Evolutionary conservation across 148 eudicot genomes (phyloP).

Genomic region (Hydrangea macrophylla): DNA sequence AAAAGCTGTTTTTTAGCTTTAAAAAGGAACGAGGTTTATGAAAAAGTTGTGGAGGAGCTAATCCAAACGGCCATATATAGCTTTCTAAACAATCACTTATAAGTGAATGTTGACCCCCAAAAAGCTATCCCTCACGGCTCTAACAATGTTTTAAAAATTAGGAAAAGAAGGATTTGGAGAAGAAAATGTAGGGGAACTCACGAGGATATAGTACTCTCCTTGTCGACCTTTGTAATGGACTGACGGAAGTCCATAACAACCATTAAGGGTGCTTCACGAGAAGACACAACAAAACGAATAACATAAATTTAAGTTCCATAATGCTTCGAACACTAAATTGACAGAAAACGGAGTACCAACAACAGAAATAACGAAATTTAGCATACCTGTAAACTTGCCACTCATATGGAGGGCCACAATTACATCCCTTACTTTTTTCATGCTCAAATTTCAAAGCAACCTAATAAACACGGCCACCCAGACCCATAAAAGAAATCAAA

Average conservation of each 20-base stretch:
- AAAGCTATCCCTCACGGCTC: too few species aligned
- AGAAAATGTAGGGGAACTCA: constrained; percentile 9
- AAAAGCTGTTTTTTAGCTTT: too few species aligned
- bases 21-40: too few species aligned
- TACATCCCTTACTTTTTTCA: constrained; percentile 45
- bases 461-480: constrained; percentile 11
- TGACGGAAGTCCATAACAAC: constrained; percentile 77
- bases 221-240: constrained; percentile 78
- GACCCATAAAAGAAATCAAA: neutral
- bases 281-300: constrained; percentile 2
- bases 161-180: neutral
- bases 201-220: constrained; percentile 69
- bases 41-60: too few species aligned
- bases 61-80: too few species aligned
- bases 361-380: neutral
- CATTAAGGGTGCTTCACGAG: constrained; percentile 62
- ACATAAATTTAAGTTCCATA: too few species aligned
- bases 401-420: constrained; percentile 50
- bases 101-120: too few species aligned
- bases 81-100: too few species aligned
- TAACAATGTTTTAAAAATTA: neutral
- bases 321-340: too few species aligned
- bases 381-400: constrained; percentile 51
- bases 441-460: constrained; percentile 49
- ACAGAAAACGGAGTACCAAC: neutral